A percentile compares a stretch with the other conserved stretches of the same genome.
Evolutionary conservation across 768 basidiomycete genomes (phyloP).

Genomic region (Rhizopogon vulgaris): DNA sequence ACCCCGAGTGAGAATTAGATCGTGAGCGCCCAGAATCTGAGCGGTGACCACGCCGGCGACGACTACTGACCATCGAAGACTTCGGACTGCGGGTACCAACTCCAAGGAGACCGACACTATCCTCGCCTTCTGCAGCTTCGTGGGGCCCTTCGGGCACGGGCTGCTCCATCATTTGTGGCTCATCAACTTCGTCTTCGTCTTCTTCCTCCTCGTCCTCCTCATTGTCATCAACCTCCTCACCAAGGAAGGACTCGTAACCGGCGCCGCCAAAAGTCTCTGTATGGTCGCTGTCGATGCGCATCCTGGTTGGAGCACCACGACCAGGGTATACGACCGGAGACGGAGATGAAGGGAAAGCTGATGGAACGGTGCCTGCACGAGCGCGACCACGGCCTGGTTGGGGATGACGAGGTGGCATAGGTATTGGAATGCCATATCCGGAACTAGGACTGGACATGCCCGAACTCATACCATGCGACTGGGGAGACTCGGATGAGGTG

Average conservation of each 20-base stretch:
- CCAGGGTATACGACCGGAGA: conserved; percentile 29
- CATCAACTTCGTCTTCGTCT: conserved; percentile 28
- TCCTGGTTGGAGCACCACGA: conserved; percentile 15
- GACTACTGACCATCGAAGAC: conserved; percentile 31
- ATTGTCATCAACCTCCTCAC: conserved; percentile 22
- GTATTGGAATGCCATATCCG: conserved; percentile 30
- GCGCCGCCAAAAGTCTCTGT: conserved; percentile 21
- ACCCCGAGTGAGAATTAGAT: conserved; percentile 18
- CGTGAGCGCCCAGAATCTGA: conserved; percentile 11
- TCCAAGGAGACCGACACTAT: conserved; percentile 51
- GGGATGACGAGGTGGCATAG: conserved; percentile 46
- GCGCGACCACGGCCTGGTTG: conserved; percentile 31
- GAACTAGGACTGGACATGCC: conserved; percentile 32
- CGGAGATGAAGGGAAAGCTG: conserved; percentile 27
- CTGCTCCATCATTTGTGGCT: conserved; percentile 33
- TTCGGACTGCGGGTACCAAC: conserved; percentile 46
- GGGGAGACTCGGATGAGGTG: conserved; percentile 50
- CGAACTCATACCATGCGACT: conserved; percentile 37
- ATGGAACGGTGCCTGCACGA: conserved; percentile 34
- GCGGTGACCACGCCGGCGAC: conserved; percentile 25
- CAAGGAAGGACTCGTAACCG: conserved; percentile 25
- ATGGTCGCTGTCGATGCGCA: conserved; percentile 23
- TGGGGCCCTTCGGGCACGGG: conserved; percentile 47
- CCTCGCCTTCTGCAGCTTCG: conserved; percentile 59
- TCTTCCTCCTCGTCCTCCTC: conserved; percentile 19